Percentiles rank a stretch among this genome's conserved stretches.
These are phyloP conservation scores for Sarocladium brachiariae DNA, from an alignment of 2,329 filamentous ascomycete genomes.

Conservation along the genomic window DNA sequence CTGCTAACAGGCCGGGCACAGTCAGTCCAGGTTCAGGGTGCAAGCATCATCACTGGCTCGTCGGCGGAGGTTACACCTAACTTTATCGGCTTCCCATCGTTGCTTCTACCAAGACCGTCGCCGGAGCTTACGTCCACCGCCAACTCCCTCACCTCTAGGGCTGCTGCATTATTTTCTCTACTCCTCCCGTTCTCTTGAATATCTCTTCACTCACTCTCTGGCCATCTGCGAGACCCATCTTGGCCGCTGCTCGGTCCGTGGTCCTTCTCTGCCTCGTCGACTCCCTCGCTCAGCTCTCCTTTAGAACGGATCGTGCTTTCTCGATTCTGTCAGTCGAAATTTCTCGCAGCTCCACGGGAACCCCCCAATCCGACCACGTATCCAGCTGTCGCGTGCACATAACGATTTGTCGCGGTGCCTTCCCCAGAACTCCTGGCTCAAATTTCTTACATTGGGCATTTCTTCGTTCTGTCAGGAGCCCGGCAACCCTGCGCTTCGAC, in stretches of 20 bases:
- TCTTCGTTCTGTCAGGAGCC: background rate
- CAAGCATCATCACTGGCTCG: conserved; percentile 6
- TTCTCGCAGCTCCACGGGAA: conserved; percentile 2
- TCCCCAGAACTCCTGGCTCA: too few relatives aligned
- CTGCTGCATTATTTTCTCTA: background rate
- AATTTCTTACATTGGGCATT: too few relatives aligned
- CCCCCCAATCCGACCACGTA: background rate
- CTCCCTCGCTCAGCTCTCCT: too few relatives aligned
- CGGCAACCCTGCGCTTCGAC: conserved; percentile 2
- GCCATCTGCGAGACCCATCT: background rate
- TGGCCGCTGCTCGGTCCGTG: too few relatives aligned
- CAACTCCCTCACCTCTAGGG: background rate
- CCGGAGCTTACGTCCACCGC: conserved; percentile 7
- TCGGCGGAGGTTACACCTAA: background rate
- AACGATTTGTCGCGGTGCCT: background rate
- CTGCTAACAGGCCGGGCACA: background rate
- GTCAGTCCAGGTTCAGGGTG: too few relatives aligned
- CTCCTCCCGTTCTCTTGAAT: too few relatives aligned
- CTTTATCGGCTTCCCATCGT: background rate
- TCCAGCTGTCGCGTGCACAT: background rate
- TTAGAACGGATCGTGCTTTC: too few relatives aligned
- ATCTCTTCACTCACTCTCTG: background rate
- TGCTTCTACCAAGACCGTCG: background rate
- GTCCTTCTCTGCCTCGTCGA: too few relatives aligned
- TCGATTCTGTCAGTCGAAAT: background rate